Conservation (phyloP, 768 basidiomycete genomes). For the Lactarius deliciosus region DNA sequence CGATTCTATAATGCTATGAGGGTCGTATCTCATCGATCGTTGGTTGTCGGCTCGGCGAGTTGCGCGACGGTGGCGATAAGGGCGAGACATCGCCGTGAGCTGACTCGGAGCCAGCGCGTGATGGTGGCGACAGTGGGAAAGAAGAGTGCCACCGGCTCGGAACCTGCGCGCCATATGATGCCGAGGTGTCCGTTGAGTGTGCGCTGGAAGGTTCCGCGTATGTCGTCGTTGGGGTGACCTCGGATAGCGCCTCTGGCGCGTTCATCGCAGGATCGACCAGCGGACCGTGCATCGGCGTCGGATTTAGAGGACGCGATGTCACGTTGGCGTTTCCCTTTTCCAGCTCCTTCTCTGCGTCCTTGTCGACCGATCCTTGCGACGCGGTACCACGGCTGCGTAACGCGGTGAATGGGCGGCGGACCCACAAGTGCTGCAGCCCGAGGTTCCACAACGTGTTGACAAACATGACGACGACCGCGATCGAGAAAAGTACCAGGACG, state of each 20-base stretch:
- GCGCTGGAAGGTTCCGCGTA: conserved; percentile 27
- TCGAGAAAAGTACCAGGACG: conserved; percentile 66
- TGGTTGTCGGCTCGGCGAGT: conserved; percentile 10
- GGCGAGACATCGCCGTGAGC: conserved; percentile 3
- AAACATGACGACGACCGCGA: conserved; percentile 68
- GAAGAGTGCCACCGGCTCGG: conserved; percentile 26
- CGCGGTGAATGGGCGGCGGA: conserved; percentile 30
- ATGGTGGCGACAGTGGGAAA: background rate
- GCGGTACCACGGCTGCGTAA: conserved; percentile 28
- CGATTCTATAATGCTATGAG: conserved; percentile 4
- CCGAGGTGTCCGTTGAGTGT: conserved; percentile 23
- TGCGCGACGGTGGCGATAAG: conserved; percentile 7
- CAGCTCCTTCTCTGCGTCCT: conserved; percentile 32
- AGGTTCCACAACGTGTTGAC: conserved; percentile 60
- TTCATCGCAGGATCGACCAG: conserved; percentile 43
- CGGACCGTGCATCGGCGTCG: conserved; percentile 48
- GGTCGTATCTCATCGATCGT: conserved; percentile 19
- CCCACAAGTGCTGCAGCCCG: conserved; percentile 36
- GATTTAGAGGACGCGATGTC: conserved; percentile 46
- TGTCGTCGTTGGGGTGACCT: conserved; percentile 40
- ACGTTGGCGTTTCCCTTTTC: conserved; percentile 16
- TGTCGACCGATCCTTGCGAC: conserved; percentile 34
- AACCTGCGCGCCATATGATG: conserved; percentile 26
- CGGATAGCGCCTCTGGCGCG: conserved; percentile 43
- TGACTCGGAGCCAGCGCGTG: conserved; percentile 16